phyloP scores from a whole-genome alignment of 768 basidiomycete genomes.

The Basidioascus undulatus region DNA sequence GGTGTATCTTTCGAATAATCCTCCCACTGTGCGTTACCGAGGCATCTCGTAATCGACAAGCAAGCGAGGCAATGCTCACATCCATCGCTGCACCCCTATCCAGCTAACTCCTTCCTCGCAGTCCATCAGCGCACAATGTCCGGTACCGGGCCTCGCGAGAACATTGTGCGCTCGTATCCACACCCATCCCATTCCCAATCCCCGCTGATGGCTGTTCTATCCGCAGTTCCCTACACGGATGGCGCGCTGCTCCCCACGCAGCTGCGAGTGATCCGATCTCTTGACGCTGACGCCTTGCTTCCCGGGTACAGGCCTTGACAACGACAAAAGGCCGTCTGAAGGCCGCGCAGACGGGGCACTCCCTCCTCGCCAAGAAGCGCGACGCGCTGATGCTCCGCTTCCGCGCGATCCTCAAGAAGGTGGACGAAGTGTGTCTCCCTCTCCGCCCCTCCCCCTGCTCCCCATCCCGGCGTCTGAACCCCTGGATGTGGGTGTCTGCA shows the following conservation, averaged over 20 bases:
- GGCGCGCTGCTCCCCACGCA: slow-evolving; percentile 77
- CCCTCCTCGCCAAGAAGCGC: slow-evolving; percentile 84
- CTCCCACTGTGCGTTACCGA: too few relatives aligned
- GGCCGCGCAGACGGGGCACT: slow-evolving; percentile 83
- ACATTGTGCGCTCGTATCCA: slow-evolving; percentile 13
- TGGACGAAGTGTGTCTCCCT: slow-evolving; percentile 60
- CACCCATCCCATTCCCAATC: neutral
- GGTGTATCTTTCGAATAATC: too few relatives aligned
- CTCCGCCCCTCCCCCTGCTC: neutral
- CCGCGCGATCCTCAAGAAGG: slow-evolving; percentile 76
- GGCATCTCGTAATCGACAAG: too few relatives aligned
- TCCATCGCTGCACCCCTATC: too few relatives aligned
- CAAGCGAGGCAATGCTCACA: too few relatives aligned
- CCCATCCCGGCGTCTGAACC: neutral
- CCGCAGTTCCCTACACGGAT: slow-evolving; percentile 61
- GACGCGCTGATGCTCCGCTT: slow-evolving; percentile 91
- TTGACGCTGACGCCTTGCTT: slow-evolving; percentile 1
- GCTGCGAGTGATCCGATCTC: slow-evolving; percentile 15
- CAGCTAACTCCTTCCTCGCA: too few relatives aligned
- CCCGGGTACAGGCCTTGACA: too few relatives aligned
- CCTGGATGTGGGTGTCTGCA: slow-evolving; percentile 16
- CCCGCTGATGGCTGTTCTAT: neutral
- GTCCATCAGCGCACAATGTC: slow-evolving; percentile 35
- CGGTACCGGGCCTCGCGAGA: slow-evolving; percentile 68
- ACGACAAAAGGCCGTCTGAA: slow-evolving; percentile 71